Conservation (phyloP, 2,329 filamentous ascomycete genomes). For the Lithohypha guttulata region DNA sequence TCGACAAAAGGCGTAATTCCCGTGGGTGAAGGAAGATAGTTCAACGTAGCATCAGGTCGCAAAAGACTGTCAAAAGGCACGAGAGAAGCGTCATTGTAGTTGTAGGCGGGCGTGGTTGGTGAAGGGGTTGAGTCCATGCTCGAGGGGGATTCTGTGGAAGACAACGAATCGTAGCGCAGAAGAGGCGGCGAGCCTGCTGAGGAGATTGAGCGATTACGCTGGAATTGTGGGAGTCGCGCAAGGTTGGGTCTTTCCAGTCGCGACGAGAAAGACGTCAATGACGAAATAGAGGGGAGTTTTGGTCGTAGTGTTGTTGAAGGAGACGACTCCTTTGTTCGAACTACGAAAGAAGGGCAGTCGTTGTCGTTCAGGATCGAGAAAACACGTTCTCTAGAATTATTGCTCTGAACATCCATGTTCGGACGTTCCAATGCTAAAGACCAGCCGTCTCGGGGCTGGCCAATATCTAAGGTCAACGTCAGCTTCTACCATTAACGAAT, state of each 20-base stretch:
- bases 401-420: constrained; percentile 23
- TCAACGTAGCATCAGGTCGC: constrained; percentile 16
- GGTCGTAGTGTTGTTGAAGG: constrained; percentile 9
- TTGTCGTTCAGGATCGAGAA: constrained; percentile 38
- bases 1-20: constrained; percentile 22
- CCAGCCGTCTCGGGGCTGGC: constrained; percentile 20
- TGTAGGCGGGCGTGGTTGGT: constrained; percentile 20
- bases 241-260: constrained; percentile 16
- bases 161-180: constrained; percentile 15
- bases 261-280: constrained; percentile 12
- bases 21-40: constrained; percentile 20
- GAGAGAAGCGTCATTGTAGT: constrained; percentile 16
- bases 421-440: constrained; percentile 15
- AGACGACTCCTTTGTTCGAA: constrained; percentile 25
- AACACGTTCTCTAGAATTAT: constrained; percentile 22
- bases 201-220: constrained; percentile 18
- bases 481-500: not conserved
- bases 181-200: constrained; percentile 19
- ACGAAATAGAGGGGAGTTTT: constrained; percentile 9
- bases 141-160: constrained; percentile 17
- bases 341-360: constrained; percentile 36
- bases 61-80: constrained; percentile 19
- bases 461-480: constrained; percentile 9
- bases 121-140: constrained; percentile 24
- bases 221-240: constrained; percentile 15